Percentiles rank a stretch among this genome's conserved stretches.
Conservation (phyloP, 2,329 filamentous ascomycete genomes). For the Colletotrichum orchidophilum region DNA sequence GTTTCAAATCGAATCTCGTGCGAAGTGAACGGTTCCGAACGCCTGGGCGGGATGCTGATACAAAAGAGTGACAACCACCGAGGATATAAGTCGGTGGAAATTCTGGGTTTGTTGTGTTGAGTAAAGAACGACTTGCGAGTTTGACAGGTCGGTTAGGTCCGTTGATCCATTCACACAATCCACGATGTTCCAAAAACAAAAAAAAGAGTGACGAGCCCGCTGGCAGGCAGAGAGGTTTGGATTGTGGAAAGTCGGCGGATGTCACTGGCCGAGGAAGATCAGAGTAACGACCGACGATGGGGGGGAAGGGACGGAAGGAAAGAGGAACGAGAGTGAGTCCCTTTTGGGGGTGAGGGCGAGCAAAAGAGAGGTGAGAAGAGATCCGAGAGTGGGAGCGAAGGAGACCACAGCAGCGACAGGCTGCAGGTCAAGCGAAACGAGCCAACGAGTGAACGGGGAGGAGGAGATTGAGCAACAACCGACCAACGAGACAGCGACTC, state of each 20-base stretch:
- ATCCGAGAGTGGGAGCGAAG: not conserved
- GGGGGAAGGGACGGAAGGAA: conserved; percentile 32
- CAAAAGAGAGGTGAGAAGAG: conserved; percentile 8
- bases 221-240: conserved; percentile 57
- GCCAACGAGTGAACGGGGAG: conserved; percentile 20
- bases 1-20: not conserved
- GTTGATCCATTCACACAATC: conserved; percentile 29
- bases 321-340: conserved; percentile 37
- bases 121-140: conserved; percentile 46
- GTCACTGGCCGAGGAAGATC: conserved; percentile 33
- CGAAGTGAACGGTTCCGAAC: not conserved
- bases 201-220: conserved; percentile 67
- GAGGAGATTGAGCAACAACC: conserved; percentile 17
- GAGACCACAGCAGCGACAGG: conserved; percentile 5
- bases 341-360: conserved; percentile 35
- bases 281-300: conserved; percentile 44
- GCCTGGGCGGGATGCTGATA: not conserved
- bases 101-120: conserved; percentile 1
- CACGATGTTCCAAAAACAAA: conserved; percentile 48
- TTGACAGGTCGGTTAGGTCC: conserved; percentile 31
- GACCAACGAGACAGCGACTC: conserved; percentile 6
- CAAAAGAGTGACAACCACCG: conserved; percentile 15
- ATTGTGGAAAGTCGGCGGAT: conserved; percentile 48
- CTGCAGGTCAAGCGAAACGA: conserved; percentile 28
- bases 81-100: not conserved